Percentiles rank a stretch among this genome's conserved stretches.
Conservation (phyloP, 2,329 filamentous ascomycete genomes). For the Paecilomyces formosus region DNA sequence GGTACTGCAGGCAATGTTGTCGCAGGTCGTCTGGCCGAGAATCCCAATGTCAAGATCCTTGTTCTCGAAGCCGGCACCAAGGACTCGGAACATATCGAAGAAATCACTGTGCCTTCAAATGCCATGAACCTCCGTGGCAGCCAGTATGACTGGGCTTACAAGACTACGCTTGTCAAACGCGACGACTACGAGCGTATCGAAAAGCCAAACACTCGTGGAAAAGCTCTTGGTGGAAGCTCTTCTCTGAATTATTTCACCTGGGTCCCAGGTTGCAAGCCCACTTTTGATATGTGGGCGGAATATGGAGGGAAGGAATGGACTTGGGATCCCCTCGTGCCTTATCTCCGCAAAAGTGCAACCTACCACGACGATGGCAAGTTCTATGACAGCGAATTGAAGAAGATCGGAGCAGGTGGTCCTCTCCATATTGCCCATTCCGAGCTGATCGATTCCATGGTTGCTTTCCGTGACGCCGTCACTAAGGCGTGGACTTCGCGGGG, state of each 20-base stretch:
- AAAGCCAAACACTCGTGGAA: conserved; percentile 57
- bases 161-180: conserved; percentile 52
- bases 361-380: conserved; percentile 49
- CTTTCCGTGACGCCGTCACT: conserved; percentile 39
- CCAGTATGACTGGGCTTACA: conserved; percentile 55
- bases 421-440: conserved; percentile 50
- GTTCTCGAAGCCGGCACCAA: conserved; percentile 29
- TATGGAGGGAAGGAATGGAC: conserved; percentile 47
- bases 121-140: conserved; percentile 51
- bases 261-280: conserved; percentile 51
- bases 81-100: conserved; percentile 43
- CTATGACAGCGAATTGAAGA: conserved; percentile 41
- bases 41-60: conserved; percentile 34
- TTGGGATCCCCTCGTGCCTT: conserved; percentile 45
- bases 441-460: conserved; percentile 46
- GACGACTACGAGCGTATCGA: conserved; percentile 52
- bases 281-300: conserved; percentile 46
- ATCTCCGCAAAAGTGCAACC: conserved; percentile 49
- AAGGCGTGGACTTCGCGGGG: conserved; percentile 50
- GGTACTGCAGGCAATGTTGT: conserved; percentile 34
- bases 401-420: conserved; percentile 46
- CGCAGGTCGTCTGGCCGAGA: conserved; percentile 47
- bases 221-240: conserved; percentile 52
- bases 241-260: conserved; percentile 59
- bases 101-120: conserved; percentile 50